A percentile compares a stretch with the other conserved stretches of the same genome.
Conservation (phyloP, 1,284 basidiomycete species). For the Naganishia cerealis region DNA sequence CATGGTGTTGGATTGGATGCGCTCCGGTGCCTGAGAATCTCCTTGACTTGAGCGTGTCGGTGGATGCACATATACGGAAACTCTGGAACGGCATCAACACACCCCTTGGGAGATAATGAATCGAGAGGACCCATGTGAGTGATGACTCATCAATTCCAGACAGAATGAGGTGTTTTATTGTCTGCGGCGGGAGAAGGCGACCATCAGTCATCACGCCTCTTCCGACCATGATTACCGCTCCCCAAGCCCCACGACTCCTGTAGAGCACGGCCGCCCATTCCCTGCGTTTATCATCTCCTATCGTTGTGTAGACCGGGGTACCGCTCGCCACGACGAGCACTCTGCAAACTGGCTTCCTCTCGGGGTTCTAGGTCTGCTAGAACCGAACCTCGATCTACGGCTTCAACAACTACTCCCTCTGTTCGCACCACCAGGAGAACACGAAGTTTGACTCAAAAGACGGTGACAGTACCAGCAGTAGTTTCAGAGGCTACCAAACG, state of each 20-base stretch:
- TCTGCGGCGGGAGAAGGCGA: background rate
- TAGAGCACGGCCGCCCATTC: background rate
- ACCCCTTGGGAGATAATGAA: background rate
- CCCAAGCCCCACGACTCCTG: background rate
- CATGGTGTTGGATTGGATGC: background rate
- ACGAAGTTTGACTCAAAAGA: constrained; percentile 1
- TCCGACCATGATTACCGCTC: background rate
- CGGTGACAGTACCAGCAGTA: background rate
- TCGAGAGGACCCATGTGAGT: background rate
- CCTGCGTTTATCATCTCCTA: background rate
- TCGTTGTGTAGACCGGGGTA: background rate
- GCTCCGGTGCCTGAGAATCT: background rate
- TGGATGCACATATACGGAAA: background rate
- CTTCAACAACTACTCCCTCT: background rate
- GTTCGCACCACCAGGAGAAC: background rate
- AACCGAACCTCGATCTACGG: constrained; percentile 4
- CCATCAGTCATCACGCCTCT: constrained; percentile 18
- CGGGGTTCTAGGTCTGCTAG: constrained; percentile 30
- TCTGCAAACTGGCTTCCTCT: constrained; percentile 27
- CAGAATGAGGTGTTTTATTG: constrained; percentile 10
- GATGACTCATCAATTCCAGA: constrained; percentile 18
- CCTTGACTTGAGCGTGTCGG: background rate
- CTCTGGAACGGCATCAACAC: no score
- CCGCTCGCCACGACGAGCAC: constrained; percentile 22
- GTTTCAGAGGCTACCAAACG: background rate